A percentile compares a stretch with the other conserved stretches of the same genome.
Evolutionary conservation across 106 monocot genomes (phyloP).

Genomic region (Dendrobium catenatum): DNA sequence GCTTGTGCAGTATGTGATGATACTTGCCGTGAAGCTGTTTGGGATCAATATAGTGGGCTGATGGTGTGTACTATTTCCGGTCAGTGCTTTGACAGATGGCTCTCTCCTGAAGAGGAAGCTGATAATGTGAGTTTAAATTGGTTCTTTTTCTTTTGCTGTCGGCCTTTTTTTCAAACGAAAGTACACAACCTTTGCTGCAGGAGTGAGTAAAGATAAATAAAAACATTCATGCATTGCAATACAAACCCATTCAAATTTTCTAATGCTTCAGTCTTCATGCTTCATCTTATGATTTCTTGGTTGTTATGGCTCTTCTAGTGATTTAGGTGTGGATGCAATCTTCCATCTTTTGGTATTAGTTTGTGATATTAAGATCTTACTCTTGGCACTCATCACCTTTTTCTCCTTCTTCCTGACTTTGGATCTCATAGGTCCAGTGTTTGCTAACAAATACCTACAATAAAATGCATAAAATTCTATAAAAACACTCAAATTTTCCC

Average conservation of each 20-base stretch:
- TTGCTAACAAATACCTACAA: background rate
- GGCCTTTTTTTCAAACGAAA: background rate
- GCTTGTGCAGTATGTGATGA: constrained; percentile 87
- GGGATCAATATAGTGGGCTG: constrained; percentile 68
- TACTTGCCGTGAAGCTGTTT: constrained; percentile 77
- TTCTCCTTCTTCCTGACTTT: too few species aligned
- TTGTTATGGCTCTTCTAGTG: background rate
- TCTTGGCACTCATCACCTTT: background rate
- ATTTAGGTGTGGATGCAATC: background rate
- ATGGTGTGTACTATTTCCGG: constrained; percentile 95
- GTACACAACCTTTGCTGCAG: background rate
- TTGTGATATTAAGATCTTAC: background rate
- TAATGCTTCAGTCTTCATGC: background rate
- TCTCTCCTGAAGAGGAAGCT: constrained; percentile 70
- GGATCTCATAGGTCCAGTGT: background rate
- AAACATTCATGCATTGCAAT: background rate
- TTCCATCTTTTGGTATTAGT: background rate
- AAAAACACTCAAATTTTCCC: background rate
- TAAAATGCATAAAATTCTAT: background rate
- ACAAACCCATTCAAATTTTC: background rate
- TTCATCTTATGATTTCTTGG: background rate
- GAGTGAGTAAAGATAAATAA: background rate
- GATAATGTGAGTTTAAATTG: constrained; percentile 39
- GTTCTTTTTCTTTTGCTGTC: background rate
- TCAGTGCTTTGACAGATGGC: constrained; percentile 77